Evolutionary conservation across 1,284 basidiomycete genomes (phyloP).

Genomic region (Caloboletus inedulis): DNA sequence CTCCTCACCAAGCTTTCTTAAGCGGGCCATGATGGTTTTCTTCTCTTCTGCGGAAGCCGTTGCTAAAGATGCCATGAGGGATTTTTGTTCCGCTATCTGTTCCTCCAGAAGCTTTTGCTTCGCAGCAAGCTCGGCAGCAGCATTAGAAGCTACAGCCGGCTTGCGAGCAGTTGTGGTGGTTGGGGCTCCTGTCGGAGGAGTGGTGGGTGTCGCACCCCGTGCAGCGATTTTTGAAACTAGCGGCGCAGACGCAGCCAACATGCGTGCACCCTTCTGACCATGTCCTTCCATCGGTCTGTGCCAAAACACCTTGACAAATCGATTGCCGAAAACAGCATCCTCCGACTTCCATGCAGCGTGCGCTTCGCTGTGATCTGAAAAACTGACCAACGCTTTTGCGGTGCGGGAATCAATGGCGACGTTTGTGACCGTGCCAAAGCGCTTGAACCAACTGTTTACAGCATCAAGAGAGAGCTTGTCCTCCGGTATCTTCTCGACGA

Average conservation of each 20-base stretch:
- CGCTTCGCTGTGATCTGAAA: slow-evolving; percentile 82
- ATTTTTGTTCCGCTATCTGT: slow-evolving; percentile 88
- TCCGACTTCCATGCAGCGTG: slow-evolving; percentile 88
- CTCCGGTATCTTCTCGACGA: slow-evolving; percentile 91
- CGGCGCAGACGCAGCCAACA: slow-evolving; percentile 75
- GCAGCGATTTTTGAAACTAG: slow-evolving; percentile 59
- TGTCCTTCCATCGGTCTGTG: slow-evolving; percentile 88
- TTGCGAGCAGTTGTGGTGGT: slow-evolving; percentile 29
- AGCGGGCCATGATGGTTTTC: slow-evolving; percentile 72
- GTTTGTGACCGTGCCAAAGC: slow-evolving; percentile 91
- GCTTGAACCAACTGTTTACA: slow-evolving; percentile 88
- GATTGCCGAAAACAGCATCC: slow-evolving; percentile 89
- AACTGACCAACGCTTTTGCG: slow-evolving; percentile 84
- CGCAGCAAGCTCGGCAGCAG: slow-evolving; percentile 54
- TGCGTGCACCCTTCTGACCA: slow-evolving; percentile 68
- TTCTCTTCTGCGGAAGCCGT: slow-evolving; percentile 72
- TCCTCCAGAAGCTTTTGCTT: slow-evolving; percentile 78
- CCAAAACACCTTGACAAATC: slow-evolving; percentile 95
- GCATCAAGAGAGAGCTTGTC: slow-evolving; percentile 75
- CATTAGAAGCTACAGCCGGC: slow-evolving; percentile 31
- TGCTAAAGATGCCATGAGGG: slow-evolving; percentile 70
- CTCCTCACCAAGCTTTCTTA: slow-evolving; percentile 80
- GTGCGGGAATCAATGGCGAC: slow-evolving; percentile 80
- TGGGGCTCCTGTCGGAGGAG: slow-evolving; percentile 18
- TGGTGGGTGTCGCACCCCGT: slow-evolving; percentile 21